These are phyloP conservation scores for Ensete ventricosum DNA, from an alignment of 176 grass and related monocot genomes.

Conservation along the genomic window DNA sequence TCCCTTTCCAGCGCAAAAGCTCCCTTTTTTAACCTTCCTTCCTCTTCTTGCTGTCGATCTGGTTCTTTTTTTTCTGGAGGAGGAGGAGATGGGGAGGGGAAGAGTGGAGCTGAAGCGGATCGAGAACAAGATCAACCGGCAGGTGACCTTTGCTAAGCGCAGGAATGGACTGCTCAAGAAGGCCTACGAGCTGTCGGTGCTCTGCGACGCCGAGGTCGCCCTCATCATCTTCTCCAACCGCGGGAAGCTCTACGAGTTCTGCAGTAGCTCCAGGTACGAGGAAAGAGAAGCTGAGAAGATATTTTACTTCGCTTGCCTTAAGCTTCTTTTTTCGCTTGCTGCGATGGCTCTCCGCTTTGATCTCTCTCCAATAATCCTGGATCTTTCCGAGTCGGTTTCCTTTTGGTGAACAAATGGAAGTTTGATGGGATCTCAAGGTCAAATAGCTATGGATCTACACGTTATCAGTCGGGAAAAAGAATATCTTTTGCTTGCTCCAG, in stretches of 20 bases:
- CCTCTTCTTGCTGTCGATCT: conserved; percentile 3
- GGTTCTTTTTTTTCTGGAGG: not conserved
- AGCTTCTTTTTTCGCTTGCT: too few relatives aligned
- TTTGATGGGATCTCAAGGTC: too few relatives aligned
- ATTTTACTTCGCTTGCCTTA: too few relatives aligned
- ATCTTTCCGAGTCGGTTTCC: too few relatives aligned
- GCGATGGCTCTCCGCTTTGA: too few relatives aligned
- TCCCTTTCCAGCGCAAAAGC: not conserved
- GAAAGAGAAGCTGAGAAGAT: not conserved
- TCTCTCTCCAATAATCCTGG: too few relatives aligned
- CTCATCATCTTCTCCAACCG: conserved; percentile 93
- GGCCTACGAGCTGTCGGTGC: conserved; percentile 89
- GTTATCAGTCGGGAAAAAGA: too few relatives aligned
- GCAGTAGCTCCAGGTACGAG: conserved; percentile 55
- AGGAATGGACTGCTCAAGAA: conserved; percentile 87
- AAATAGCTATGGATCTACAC: too few relatives aligned
- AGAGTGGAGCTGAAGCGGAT: conserved; percentile 96
- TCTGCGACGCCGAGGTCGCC: conserved; percentile 88
- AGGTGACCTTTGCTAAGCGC: conserved; percentile 94
- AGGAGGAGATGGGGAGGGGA: conserved; percentile 65
- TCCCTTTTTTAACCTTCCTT: not conserved
- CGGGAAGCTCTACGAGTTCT: conserved; percentile 94
- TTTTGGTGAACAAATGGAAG: too few relatives aligned
- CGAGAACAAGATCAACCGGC: conserved; percentile 99
- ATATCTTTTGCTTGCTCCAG: too few relatives aligned